A percentile compares a stretch with the other conserved stretches of the same genome.
Conservation (phyloP, 2,329 filamentous ascomycete species). For the Cytospora mali region DNA sequence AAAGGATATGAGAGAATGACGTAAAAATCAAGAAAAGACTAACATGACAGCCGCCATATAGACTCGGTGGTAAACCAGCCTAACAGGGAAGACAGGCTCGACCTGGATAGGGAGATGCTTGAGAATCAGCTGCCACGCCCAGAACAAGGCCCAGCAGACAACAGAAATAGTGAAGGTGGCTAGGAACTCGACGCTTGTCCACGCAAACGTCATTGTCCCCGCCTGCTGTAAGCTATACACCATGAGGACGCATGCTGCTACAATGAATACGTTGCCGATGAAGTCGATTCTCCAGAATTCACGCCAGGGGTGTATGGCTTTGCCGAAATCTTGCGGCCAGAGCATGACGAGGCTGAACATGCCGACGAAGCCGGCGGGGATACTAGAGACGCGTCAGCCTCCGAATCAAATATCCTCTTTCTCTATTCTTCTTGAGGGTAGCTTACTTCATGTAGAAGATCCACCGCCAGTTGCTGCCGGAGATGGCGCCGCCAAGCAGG, state of each 20-base stretch:
- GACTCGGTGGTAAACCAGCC: constrained; percentile 50
- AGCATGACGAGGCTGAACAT: constrained; percentile 47
- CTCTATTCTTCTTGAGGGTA: neutral
- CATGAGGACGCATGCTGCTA: constrained; percentile 55
- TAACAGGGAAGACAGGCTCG: constrained; percentile 58
- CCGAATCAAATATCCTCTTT: neutral
- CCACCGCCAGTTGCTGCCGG: constrained; percentile 59
- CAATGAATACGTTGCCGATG: constrained; percentile 52
- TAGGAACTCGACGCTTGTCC: constrained; percentile 56
- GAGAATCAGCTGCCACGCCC: constrained; percentile 54
- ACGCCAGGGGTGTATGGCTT: constrained; percentile 42
- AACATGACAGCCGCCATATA: constrained; percentile 56
- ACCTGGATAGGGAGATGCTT: constrained; percentile 43
- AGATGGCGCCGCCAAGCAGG: constrained; percentile 58
- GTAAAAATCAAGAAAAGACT: no score
- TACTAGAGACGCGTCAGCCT: constrained; percentile 26
- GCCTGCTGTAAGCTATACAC: constrained; percentile 61
- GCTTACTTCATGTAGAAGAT: constrained; percentile 65
- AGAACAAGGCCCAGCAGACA: constrained; percentile 51
- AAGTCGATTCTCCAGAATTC: constrained; percentile 55
- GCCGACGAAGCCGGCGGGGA: constrained; percentile 22
- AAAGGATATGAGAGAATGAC: neutral
- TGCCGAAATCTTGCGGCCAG: constrained; percentile 46
- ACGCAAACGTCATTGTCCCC: constrained; percentile 53
- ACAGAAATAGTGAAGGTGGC: constrained; percentile 50